These are phyloP conservation scores for Setomelanomma holmii DNA, from an alignment of 2,329 filamentous ascomycete species.

Conservation along the genomic window DNA sequence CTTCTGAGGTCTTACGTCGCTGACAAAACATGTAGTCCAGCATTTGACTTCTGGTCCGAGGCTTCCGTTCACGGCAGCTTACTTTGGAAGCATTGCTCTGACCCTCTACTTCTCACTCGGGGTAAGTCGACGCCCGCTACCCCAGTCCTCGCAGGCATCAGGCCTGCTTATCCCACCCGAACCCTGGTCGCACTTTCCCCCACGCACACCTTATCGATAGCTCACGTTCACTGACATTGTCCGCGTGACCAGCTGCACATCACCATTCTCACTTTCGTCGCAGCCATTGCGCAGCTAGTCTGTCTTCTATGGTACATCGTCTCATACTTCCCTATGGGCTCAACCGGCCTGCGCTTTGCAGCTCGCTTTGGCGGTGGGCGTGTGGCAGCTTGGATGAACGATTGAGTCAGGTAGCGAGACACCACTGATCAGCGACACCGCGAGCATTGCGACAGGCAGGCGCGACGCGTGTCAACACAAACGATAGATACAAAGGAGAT, in stretches of 20 bases:
- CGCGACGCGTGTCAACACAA: conserved; percentile 37
- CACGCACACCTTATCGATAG: conserved; percentile 41
- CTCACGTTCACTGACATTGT: conserved; percentile 45
- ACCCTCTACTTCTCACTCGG: conserved; percentile 93
- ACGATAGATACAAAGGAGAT: conserved; percentile 20
- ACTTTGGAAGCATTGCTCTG: conserved; percentile 90
- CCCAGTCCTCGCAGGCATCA: conserved; percentile 21
- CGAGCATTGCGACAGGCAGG: conserved; percentile 21
- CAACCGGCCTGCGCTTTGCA: conserved; percentile 83
- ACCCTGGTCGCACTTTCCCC: conserved; percentile 30
- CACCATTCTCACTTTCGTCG: conserved; percentile 83
- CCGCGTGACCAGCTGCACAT: conserved; percentile 67
- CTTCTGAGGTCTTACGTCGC: conserved; percentile 13
- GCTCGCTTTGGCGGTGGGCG: conserved; percentile 84
- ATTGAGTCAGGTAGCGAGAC: conserved; percentile 53
- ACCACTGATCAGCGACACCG: conserved; percentile 14
- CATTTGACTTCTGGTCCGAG: conserved; percentile 86
- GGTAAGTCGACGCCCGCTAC: conserved; percentile 65
- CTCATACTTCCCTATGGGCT: conserved; percentile 98
- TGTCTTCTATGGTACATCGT: conserved; percentile 91
- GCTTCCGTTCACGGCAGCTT: conserved; percentile 90
- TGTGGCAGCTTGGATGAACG: conserved; percentile 86
- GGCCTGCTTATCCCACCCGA: conserved; percentile 35
- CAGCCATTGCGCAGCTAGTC: conserved; percentile 81
- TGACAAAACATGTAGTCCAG: conserved; percentile 56